phyloP scores from a whole-genome alignment of 2,329 filamentous ascomycete genomes.

The Aureobasidium sp. region DNA sequence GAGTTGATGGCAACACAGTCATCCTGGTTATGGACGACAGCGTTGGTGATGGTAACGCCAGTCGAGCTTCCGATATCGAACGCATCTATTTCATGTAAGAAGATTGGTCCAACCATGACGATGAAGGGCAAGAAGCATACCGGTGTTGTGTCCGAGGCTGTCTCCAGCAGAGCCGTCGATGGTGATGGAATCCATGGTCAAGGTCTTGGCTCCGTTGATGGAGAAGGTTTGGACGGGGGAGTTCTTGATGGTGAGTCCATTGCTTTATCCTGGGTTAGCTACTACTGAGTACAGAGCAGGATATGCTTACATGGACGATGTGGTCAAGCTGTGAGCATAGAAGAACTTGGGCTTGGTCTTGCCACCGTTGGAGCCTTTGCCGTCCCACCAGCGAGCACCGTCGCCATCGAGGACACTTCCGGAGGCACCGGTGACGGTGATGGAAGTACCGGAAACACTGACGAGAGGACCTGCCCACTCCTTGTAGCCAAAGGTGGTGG shows the following conservation, averaged over 20 bases:
- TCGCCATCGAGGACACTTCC: constrained; percentile 51
- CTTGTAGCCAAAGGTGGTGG: constrained; percentile 60
- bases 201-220: constrained; percentile 37
- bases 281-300: constrained; percentile 17
- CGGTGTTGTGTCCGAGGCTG: constrained; percentile 25
- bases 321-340: constrained; percentile 46
- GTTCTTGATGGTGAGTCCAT: constrained; percentile 45
- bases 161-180: constrained; percentile 54
- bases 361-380: constrained; percentile 53
- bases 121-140: background rate
- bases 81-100: constrained; percentile 16
- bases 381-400: constrained; percentile 56
- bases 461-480: constrained; percentile 61
- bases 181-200: constrained; percentile 45
- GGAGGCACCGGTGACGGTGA: constrained; percentile 47
- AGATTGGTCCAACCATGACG: background rate
- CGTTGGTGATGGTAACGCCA: constrained; percentile 22
- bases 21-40: constrained; percentile 27
- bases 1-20: constrained; percentile 28
- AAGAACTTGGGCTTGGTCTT: constrained; percentile 61
- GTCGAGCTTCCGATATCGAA: constrained; percentile 25
- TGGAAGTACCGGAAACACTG: constrained; percentile 50
- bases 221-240: constrained; percentile 49
- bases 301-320: constrained; percentile 37
- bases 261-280: background rate